Percentiles rank a stretch among this genome's conserved stretches.
These are phyloP conservation scores for Xylariaceae sp. DNA, from an alignment of 2,329 filamentous ascomycete species.

Conservation along the genomic window DNA sequence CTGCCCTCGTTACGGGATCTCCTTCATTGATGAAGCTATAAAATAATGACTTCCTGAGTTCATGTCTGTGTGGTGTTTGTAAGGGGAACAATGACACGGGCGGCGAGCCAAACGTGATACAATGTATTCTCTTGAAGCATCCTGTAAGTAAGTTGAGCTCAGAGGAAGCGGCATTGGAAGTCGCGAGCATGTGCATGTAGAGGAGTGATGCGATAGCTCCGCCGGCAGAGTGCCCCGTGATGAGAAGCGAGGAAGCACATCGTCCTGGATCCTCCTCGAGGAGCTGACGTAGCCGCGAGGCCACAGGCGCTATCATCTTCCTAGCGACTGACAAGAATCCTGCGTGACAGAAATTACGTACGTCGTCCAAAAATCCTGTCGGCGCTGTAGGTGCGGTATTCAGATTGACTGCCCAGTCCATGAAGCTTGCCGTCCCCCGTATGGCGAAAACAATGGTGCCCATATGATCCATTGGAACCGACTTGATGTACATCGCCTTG, in stretches of 20 bases:
- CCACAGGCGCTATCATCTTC: slow-evolving; percentile 77
- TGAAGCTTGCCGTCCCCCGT: slow-evolving; percentile 78
- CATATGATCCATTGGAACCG: slow-evolving; percentile 77
- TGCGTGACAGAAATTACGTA: slow-evolving; percentile 77
- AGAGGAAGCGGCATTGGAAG: slow-evolving; percentile 60
- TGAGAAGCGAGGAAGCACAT: slow-evolving; percentile 72
- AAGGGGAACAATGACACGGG: slow-evolving; percentile 77
- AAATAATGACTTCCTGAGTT: slow-evolving; percentile 73
- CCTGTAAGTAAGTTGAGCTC: slow-evolving; percentile 73
- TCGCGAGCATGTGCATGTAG: slow-evolving; percentile 80
- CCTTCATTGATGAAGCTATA: slow-evolving; percentile 85
- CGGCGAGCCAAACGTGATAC: slow-evolving; percentile 84
- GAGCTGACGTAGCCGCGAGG: slow-evolving; percentile 70
- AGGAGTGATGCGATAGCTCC: slow-evolving; percentile 82
- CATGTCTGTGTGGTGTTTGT: slow-evolving; percentile 58
- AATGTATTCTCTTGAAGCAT: slow-evolving; percentile 81
- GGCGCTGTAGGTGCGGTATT: slow-evolving; percentile 72
- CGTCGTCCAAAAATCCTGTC: slow-evolving; percentile 75
- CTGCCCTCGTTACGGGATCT: slow-evolving; percentile 79
- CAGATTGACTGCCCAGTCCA: slow-evolving; percentile 88
- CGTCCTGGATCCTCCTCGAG: slow-evolving; percentile 75
- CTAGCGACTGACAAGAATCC: slow-evolving; percentile 80
- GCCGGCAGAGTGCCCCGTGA: slow-evolving; percentile 87
- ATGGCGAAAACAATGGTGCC: slow-evolving; percentile 85
- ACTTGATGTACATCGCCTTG: slow-evolving; percentile 86